Evolutionary conservation across 108 stramenopile genomes (phyloP).

Genomic region (Parietichytrium sp.): DNA sequence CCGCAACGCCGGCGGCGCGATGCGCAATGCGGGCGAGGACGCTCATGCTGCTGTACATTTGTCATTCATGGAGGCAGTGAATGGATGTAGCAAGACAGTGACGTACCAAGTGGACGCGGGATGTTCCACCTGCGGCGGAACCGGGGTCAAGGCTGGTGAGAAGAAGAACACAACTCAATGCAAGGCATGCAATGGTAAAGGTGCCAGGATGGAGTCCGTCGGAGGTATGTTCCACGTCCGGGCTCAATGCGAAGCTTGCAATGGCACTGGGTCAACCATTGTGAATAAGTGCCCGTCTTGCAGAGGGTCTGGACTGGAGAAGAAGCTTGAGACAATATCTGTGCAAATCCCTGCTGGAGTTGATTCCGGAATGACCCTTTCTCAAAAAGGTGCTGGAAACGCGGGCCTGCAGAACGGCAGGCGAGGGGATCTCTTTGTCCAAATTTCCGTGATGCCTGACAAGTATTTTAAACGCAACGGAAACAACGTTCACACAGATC

Average conservation of each 20-base stretch:
- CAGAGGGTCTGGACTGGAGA: slow-evolving; percentile 61
- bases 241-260: neutral
- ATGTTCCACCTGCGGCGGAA: slow-evolving; percentile 52
- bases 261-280: slow-evolving; percentile 20
- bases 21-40: slow-evolving; percentile 71
- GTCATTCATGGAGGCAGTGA: slow-evolving; percentile 84
- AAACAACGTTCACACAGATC: slow-evolving; percentile 74
- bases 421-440: slow-evolving; percentile 80
- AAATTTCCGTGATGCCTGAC: slow-evolving; percentile 79
- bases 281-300: neutral
- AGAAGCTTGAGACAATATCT: slow-evolving; percentile 74
- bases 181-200: slow-evolving; percentile 38
- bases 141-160: slow-evolving; percentile 28
- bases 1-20: neutral
- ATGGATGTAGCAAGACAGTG: slow-evolving; percentile 62
- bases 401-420: slow-evolving; percentile 84
- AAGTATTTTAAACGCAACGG: slow-evolving; percentile 79
- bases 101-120: neutral
- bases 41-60: slow-evolving; percentile 77
- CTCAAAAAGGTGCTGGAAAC: slow-evolving; percentile 80
- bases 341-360: slow-evolving; percentile 89
- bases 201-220: slow-evolving; percentile 3
- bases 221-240: slow-evolving; percentile 38
- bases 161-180: slow-evolving; percentile 36
- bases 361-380: slow-evolving; percentile 84